Evolutionary conservation across 163 green algal species (phyloP).

Genomic region (Coccomyxa subellipsoidea): DNA sequence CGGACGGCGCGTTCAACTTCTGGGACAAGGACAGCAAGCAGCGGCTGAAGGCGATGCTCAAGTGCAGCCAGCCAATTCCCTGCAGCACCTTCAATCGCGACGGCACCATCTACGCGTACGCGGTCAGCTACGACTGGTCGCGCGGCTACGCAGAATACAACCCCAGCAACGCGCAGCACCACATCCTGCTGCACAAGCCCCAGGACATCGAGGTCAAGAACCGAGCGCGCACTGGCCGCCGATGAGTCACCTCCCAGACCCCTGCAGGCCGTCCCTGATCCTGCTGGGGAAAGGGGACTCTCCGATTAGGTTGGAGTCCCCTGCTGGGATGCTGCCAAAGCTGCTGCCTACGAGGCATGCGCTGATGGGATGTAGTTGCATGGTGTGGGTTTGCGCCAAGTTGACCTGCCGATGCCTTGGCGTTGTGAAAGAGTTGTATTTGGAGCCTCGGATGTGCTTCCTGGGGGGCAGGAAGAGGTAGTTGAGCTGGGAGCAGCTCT

Average conservation of each 20-base stretch:
- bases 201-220: slow-evolving; percentile 82
- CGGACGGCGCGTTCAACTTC: slow-evolving; percentile 96
- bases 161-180: slow-evolving; percentile 72
- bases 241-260: neutral
- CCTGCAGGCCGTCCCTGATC: neutral
- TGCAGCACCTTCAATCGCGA: slow-evolving; percentile 77
- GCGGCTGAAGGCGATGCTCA: slow-evolving; percentile 83
- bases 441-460: too few species aligned
- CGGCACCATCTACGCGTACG: slow-evolving; percentile 91
- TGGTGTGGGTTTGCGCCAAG: too few species aligned
- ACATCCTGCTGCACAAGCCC: slow-evolving; percentile 86
- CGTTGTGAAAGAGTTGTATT: too few species aligned
- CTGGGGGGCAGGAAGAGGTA: too few species aligned
- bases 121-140: slow-evolving; percentile 91
- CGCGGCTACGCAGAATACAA: slow-evolving; percentile 82
- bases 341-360: too few species aligned
- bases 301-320: too few species aligned
- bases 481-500: too few species aligned
- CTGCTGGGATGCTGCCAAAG: too few species aligned
- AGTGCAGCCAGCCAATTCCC: slow-evolving; percentile 54
- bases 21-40: slow-evolving; percentile 99
- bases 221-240: neutral
- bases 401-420: too few species aligned
- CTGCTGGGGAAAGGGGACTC: too few species aligned
- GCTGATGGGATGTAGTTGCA: too few species aligned